phyloP scores from a whole-genome alignment of 148 eudicot genomes.

The Rhododendron mucronatum region DNA sequence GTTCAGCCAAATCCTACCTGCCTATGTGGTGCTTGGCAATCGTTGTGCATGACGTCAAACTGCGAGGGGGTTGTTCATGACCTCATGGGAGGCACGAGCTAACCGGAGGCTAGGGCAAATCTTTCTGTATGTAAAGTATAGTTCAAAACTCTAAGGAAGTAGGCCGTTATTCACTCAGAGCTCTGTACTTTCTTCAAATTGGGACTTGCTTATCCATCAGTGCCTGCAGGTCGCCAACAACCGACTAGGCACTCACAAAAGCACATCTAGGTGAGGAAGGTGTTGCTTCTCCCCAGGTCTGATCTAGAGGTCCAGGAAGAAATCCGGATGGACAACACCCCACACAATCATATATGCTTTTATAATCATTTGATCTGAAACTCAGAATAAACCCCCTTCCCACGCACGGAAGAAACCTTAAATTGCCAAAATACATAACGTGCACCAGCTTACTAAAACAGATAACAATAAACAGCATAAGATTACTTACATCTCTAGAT shows the following conservation, averaged over 20 bases:
- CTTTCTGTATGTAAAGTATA: background rate
- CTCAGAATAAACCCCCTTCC: background rate
- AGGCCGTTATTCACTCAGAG: background rate
- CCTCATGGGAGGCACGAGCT: background rate
- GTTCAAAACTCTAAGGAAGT: background rate
- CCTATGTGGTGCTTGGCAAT: background rate
- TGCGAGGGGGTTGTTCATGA: background rate
- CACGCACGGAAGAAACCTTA: background rate
- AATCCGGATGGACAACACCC: background rate
- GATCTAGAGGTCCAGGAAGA: background rate
- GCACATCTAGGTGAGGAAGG: background rate
- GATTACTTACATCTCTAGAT: constrained; percentile 32
- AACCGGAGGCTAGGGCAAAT: background rate
- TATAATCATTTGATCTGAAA: background rate
- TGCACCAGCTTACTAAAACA: background rate
- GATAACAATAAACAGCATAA: background rate
- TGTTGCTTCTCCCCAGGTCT: background rate
- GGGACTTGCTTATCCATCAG: background rate
- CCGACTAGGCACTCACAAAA: background rate
- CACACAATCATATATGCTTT: background rate
- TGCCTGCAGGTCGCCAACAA: background rate
- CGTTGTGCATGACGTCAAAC: background rate
- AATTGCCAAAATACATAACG: background rate
- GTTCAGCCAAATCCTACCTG: background rate
- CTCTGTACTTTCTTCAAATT: background rate